Base-by-base conservation (phyloP, 331 rosid species). In the Quercus phellos region DNA sequence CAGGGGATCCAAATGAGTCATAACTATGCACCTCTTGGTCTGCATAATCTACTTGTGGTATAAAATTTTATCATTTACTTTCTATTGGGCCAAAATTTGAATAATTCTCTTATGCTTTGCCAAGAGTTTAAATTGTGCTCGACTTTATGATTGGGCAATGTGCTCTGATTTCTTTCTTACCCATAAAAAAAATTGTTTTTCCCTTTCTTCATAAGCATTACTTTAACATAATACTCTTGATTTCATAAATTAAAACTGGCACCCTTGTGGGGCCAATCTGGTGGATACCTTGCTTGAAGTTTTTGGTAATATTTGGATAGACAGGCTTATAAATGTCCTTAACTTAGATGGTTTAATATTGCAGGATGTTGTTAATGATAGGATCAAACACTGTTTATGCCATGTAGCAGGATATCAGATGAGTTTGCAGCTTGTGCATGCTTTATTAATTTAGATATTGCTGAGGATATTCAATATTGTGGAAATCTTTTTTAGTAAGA, bases 291-390 rank as follows among this genome's bases (percentile, higher is more conserved):
- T 17, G 50, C 26, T 32, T 66, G 18, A 7, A 3, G 4, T n/a
- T 32, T 12, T 66, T 66, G 16, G 26, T 66, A 17, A 34, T 66
- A 3, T 38, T 8, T 2, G 3, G 27, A 19, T 78, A 29, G 61
- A 63, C 51, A 54, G 53, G 55, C 42, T 10, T 51, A 13, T 54
- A 24, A 24, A 13, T 55, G 51, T 77, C 74, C 55, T 77, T 77
- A 85, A 79, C 68, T 55, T 66, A 32, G 67, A 51, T 24, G 46
- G 73, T 66, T 29, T 79, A 50, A 77, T 85, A 83, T 74, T 72
- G 83, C 92, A 91, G 99, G 90, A 91, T 90, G 98, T 89, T 75
- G 84, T 90, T 84, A 85, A 85, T 73, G 98, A 90, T 46, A 88
- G 94, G 89, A 95, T 92, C 74, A 85, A 77, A 26, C 83, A 91